These are phyloP conservation scores for Barbarea vulgaris DNA, from an alignment of 345 rosid species.

Conservation along the genomic window DNA sequence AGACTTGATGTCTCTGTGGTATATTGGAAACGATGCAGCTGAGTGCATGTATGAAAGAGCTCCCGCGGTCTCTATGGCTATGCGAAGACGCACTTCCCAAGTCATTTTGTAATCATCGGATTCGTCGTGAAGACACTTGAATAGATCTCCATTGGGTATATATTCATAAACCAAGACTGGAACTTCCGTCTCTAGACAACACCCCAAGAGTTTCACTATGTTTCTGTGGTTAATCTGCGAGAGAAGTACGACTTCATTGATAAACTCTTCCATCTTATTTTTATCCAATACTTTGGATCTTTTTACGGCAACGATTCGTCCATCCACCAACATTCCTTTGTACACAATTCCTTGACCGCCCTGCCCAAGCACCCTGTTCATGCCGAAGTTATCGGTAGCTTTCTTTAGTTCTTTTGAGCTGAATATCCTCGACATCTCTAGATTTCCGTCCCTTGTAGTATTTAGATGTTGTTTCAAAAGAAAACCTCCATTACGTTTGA, in stretches of 20 bases:
- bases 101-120: conserved; percentile 30
- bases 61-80: conserved; percentile 27
- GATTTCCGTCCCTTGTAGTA: conserved; percentile 29
- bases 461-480: conserved; percentile 36
- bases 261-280: conserved; percentile 40
- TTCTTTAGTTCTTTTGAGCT: conserved; percentile 30
- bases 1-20: conserved; percentile 41
- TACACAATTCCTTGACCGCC: conserved; percentile 45
- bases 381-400: conserved; percentile 38
- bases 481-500: conserved; percentile 41
- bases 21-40: conserved; percentile 36
- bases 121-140: conserved; percentile 32
- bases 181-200: conserved; percentile 38
- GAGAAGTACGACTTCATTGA: conserved; percentile 41
- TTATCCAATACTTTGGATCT: conserved; percentile 26
- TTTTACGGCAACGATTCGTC: conserved; percentile 32
- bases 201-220: conserved; percentile 40
- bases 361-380: conserved; percentile 37
- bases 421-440: conserved; percentile 34
- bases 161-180: conserved; percentile 39
- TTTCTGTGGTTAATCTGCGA: conserved; percentile 39
- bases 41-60: conserved; percentile 32
- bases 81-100: conserved; percentile 27
- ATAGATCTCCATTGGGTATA: conserved; percentile 32
- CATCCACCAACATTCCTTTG: conserved; percentile 37